Evolutionary conservation across 2,329 filamentous ascomycete genomes (phyloP).

Genomic region (Fusarium dimerum): DNA sequence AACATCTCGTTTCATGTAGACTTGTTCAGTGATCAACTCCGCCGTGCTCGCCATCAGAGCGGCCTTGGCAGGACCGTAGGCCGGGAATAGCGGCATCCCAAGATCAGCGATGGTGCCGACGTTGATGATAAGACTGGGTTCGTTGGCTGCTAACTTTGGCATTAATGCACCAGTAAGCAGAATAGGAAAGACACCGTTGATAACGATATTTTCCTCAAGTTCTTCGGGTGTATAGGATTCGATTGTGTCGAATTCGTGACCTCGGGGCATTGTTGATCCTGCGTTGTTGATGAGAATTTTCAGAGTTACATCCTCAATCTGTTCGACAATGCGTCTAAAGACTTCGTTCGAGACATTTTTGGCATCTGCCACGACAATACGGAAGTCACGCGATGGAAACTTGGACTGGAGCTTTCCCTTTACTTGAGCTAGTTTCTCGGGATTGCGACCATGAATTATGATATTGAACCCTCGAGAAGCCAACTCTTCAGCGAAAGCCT

Average conservation of each 20-base stretch:
- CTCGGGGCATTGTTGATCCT: conserved; percentile 14
- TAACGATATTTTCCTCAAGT: neutral
- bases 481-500: conserved; percentile 35
- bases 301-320: conserved; percentile 13
- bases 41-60: neutral
- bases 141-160: neutral
- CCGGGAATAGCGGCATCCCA: neutral
- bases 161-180: neutral
- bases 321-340: conserved; percentile 22
- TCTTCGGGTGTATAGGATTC: neutral
- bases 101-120: neutral
- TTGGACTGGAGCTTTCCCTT: conserved; percentile 24
- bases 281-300: conserved; percentile 38
- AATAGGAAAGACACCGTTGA: neutral
- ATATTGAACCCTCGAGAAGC: conserved; percentile 37
- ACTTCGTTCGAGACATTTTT: conserved; percentile 28
- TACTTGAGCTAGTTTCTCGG: conserved; percentile 30
- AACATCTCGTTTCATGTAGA: neutral
- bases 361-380: conserved; percentile 33
- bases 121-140: conserved; percentile 3
- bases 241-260: conserved; percentile 1
- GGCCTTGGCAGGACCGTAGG: conserved; percentile 2
- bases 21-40: neutral
- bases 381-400: conserved; percentile 26
- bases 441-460: conserved; percentile 34